A percentile compares a stretch with the other conserved stretches of the same genome.
Evolutionary conservation across 768 basidiomycete species (phyloP).

Genomic region (Strobilomyces confusus): DNA sequence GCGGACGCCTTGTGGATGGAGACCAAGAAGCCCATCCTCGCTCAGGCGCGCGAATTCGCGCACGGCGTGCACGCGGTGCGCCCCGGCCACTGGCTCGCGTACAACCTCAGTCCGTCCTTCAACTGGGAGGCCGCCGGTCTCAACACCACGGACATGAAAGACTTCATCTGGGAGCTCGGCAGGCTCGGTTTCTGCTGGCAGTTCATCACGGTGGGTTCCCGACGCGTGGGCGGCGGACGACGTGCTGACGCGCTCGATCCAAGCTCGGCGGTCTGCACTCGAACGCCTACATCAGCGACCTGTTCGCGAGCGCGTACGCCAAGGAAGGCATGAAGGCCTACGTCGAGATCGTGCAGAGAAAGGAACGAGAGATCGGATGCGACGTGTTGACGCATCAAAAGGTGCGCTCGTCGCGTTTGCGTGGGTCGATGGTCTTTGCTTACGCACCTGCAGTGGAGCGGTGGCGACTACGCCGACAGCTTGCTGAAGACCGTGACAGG

Average conservation of each 20-base stretch:
- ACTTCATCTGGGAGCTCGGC: constrained; percentile 89
- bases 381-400: constrained; percentile 98
- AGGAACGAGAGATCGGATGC: constrained; percentile 88
- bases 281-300: constrained; percentile 93
- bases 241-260: constrained; percentile 6
- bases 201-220: constrained; percentile 82
- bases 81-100: constrained; percentile 93
- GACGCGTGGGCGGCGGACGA: not conserved
- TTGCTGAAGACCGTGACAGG: constrained; percentile 96
- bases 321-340: constrained; percentile 99
- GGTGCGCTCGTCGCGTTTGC: constrained; percentile 40
- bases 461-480: constrained; percentile 89
- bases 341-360: constrained; percentile 89
- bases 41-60: constrained; percentile 91
- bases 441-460: constrained; percentile 69
- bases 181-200: constrained; percentile 98
- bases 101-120: constrained; percentile 92
- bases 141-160: constrained; percentile 77
- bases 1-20: constrained; percentile 95
- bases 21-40: constrained; percentile 89
- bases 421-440: constrained; percentile 11
- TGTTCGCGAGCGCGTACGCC: constrained; percentile 84
- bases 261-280: constrained; percentile 96
- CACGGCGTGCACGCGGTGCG: constrained; percentile 76
- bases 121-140: constrained; percentile 95